Evolutionary conservation across 2,329 filamentous ascomycete species (phyloP).

Genomic region (Talaromyces sp.): DNA sequence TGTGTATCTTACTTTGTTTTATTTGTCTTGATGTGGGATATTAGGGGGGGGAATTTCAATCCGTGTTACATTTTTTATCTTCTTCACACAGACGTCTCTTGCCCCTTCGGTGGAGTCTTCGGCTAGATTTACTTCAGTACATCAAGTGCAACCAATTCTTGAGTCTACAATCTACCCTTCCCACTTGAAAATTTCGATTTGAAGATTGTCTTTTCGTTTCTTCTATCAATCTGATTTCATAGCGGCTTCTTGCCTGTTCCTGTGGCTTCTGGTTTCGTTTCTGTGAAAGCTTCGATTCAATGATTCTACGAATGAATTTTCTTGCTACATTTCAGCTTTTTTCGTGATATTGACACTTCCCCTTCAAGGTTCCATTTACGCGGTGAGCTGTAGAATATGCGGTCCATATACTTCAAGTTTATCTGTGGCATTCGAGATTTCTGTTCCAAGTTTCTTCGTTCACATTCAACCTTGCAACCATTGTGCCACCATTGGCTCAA

Average conservation of each 20-base stretch:
- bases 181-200: too few species aligned
- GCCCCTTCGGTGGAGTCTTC: not conserved
- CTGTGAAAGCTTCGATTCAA: not conserved
- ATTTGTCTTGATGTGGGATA: conserved; percentile 25
- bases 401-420: too few species aligned
- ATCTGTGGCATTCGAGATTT: not conserved
- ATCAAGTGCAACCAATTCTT: conserved; percentile 14
- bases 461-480: not conserved
- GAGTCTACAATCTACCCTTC: not conserved
- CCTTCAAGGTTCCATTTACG: too few species aligned
- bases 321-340: not conserved
- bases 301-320: not conserved
- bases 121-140: conserved; percentile 12
- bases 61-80: conserved; percentile 28
- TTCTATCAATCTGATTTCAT: too few species aligned
- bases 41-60: conserved; percentile 28
- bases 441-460: not conserved
- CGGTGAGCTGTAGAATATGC: too few species aligned
- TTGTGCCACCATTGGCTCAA: not conserved
- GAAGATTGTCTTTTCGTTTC: too few species aligned
- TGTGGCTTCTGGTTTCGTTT: not conserved
- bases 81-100: conserved; percentile 1
- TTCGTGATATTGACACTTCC: not conserved
- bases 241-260: not conserved
- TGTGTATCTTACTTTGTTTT: conserved; percentile 41